Evolutionary conservation across 2,329 filamentous ascomycete genomes (phyloP).

Genomic region (Cordyceps fumosorosea): DNA sequence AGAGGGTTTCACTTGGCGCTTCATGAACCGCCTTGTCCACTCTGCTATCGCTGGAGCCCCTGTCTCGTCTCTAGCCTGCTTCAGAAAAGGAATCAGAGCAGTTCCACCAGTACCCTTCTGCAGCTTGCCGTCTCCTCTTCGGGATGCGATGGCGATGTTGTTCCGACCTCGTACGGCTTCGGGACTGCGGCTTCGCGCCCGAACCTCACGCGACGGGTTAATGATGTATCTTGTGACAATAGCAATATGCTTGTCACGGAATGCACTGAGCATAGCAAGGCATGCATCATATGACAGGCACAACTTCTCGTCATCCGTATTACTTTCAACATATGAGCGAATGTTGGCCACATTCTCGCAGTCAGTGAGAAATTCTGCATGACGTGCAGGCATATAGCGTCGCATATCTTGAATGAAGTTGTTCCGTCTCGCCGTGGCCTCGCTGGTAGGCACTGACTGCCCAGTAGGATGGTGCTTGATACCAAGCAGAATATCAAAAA

Average conservation of each 20-base stretch:
- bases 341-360: constrained; percentile 79
- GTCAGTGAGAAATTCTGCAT: constrained; percentile 81
- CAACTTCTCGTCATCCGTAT: constrained; percentile 57
- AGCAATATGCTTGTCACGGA: constrained; percentile 92
- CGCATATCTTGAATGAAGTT: constrained; percentile 98
- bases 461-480: constrained; percentile 89
- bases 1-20: constrained; percentile 40
- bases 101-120: constrained; percentile 90
- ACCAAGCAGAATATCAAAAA: constrained; percentile 88
- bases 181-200: constrained; percentile 53
- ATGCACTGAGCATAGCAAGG: constrained; percentile 59
- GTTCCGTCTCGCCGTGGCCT: constrained; percentile 51
- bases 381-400: constrained; percentile 89
- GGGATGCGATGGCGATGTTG: constrained; percentile 58
- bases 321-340: constrained; percentile 66
- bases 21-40: constrained; percentile 55
- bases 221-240: constrained; percentile 97
- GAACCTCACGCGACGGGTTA: constrained; percentile 70
- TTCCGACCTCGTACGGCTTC: constrained; percentile 41
- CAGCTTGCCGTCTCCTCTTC: constrained; percentile 45
- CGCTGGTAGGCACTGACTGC: constrained; percentile 39
- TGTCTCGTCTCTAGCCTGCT: constrained; percentile 94
- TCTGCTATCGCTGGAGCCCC: constrained; percentile 76
- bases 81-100: constrained; percentile 88
- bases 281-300: constrained; percentile 85